Conservation (phyloP, 2,329 filamentous ascomycete genomes). For the Arthrocladium fulminans region DNA sequence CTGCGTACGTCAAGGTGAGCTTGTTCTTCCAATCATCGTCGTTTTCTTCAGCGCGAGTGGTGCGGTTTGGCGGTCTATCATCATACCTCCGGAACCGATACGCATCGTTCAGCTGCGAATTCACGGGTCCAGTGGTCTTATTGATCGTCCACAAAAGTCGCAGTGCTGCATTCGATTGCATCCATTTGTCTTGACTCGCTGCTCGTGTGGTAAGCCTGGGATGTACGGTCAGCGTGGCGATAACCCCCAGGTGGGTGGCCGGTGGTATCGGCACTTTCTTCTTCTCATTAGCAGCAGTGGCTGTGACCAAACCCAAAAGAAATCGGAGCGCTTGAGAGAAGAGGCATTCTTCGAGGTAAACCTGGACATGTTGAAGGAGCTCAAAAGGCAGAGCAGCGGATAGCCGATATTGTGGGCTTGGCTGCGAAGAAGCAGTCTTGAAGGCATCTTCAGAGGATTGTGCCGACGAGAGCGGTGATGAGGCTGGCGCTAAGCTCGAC, state of each 20-base stretch:
- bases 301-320: constrained; percentile 53
- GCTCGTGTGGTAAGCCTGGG: constrained; percentile 69
- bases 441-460: constrained; percentile 3
- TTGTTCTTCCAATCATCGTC: constrained; percentile 38
- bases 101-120: constrained; percentile 59
- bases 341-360: constrained; percentile 67
- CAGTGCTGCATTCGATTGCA: constrained; percentile 58
- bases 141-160: constrained; percentile 62
- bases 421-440: constrained; percentile 2
- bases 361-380: constrained; percentile 56
- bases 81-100: constrained; percentile 53
- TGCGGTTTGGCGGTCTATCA: constrained; percentile 7
- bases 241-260: constrained; percentile 62
- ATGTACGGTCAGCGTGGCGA: constrained; percentile 75
- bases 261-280: constrained; percentile 56
- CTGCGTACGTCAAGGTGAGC: constrained; percentile 53
- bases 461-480: constrained; percentile 8
- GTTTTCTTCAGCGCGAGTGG: constrained; percentile 16
- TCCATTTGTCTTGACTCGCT: constrained; percentile 49
- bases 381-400: constrained; percentile 41
- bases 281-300: constrained; percentile 30
- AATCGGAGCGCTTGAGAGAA: constrained; percentile 58
- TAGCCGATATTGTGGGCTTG: neutral
- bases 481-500: neutral
- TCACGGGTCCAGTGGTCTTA: constrained; percentile 57